A percentile compares a stretch with the other conserved stretches of the same genome.
Conservation (phyloP, 495 filamentous ascomycete genomes). For the Pseudomonodictys pantanalensis region DNA sequence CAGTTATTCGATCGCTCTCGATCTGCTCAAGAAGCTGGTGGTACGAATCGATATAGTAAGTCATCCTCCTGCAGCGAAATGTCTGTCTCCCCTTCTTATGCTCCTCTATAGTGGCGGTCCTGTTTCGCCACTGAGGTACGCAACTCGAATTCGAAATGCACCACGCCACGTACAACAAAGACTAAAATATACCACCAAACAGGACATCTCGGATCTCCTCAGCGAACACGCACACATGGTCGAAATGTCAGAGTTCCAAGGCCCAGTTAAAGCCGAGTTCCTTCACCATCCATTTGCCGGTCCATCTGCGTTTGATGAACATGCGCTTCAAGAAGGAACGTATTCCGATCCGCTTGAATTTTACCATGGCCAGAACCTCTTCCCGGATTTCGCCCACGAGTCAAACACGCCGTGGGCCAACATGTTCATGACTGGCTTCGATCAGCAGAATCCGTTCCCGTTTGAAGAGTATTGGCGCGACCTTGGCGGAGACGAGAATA, state of each 20-base stretch:
- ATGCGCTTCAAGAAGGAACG: too few species aligned
- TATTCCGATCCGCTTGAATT: too few species aligned
- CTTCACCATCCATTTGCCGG: too few species aligned
- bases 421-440: slow-evolving; percentile 3
- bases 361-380: too few species aligned
- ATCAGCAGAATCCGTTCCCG: slow-evolving; percentile 9
- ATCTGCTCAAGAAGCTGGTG: slow-evolving; percentile 5
- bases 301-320: neutral
- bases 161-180: too few species aligned
- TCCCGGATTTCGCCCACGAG: neutral
- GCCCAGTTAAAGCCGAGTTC: too few species aligned
- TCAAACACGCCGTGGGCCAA: neutral
- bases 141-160: too few species aligned
- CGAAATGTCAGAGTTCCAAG: neutral
- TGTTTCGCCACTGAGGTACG: too few species aligned
- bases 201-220: neutral
- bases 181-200: too few species aligned
- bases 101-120: too few species aligned
- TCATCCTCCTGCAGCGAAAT: neutral
- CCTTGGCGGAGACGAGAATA: neutral
- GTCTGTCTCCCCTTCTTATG: too few species aligned
- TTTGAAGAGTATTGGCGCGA: neutral
- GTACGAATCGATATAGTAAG: neutral
- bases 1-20: slow-evolving; percentile 8
- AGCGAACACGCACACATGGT: neutral